Evolutionary conservation across 2,329 filamentous ascomycete species (phyloP).

Genomic region (Trichoderma aggressivum): DNA sequence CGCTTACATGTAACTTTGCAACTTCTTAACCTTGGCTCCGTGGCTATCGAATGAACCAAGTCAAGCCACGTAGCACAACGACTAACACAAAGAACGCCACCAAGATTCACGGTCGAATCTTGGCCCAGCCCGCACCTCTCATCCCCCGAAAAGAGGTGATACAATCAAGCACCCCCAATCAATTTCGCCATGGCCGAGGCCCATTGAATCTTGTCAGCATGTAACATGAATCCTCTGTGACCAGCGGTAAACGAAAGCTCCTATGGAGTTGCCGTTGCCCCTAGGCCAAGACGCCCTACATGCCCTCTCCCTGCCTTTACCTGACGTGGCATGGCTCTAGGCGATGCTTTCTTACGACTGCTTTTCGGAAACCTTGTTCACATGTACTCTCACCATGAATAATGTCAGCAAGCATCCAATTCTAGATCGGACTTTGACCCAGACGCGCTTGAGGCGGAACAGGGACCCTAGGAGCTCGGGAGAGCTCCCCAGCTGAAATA

Average conservation of each 20-base stretch:
- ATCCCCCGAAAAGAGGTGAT: neutral
- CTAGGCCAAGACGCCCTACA: neutral
- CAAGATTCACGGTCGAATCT: neutral
- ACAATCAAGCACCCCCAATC: neutral
- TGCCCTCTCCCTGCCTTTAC: neutral
- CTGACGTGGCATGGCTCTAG: slow-evolving; percentile 10
- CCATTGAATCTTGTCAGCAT: neutral
- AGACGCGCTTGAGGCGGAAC: neutral
- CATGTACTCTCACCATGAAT: neutral
- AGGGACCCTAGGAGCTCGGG: neutral
- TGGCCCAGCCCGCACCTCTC: neutral
- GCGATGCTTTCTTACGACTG: neutral
- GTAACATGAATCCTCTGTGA: neutral
- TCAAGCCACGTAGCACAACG: slow-evolving; percentile 2
- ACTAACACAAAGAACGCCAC: neutral
- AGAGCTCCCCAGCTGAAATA: neutral
- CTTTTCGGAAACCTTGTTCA: neutral
- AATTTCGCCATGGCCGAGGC: neutral
- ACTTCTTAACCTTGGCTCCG: neutral
- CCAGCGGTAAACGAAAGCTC: neutral
- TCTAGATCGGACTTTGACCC: neutral
- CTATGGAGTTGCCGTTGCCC: neutral
- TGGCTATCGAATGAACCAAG: neutral
- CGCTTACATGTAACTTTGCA: neutral
- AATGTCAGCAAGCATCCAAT: neutral